phyloP scores from a whole-genome alignment of 2,329 filamentous ascomycete species.

The Thielaviopsis ethacetica region DNA sequence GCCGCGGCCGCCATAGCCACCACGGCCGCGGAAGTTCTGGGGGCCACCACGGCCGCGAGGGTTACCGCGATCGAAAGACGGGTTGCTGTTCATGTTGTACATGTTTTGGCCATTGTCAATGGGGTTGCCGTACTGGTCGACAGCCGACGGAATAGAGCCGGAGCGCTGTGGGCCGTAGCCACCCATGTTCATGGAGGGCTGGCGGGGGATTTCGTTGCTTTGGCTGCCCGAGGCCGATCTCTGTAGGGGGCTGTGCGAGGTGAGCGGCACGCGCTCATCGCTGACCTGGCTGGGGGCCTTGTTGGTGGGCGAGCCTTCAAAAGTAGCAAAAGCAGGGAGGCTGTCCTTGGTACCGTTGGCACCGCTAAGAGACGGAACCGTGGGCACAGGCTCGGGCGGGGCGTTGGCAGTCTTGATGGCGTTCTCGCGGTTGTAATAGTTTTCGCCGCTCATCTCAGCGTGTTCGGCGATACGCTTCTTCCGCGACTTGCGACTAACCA shows the following conservation, averaged over 20 bases:
- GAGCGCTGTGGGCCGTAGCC: constrained; percentile 23
- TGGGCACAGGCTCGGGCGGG: constrained; percentile 39
- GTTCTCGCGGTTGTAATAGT: constrained; percentile 63
- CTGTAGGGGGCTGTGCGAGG: constrained; percentile 44
- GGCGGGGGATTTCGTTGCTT: background rate
- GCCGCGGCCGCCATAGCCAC: constrained; percentile 35
- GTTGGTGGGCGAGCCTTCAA: constrained; percentile 49
- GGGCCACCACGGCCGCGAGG: constrained; percentile 36
- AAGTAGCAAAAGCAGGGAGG: constrained; percentile 43
- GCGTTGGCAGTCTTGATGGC: constrained; percentile 31
- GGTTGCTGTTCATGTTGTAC: constrained; percentile 12
- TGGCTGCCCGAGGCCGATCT: constrained; percentile 24
- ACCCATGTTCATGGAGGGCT: constrained; percentile 17
- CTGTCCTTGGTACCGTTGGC: constrained; percentile 33
- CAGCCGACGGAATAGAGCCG: constrained; percentile 22
- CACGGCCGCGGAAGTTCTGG: constrained; percentile 29
- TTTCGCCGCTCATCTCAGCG: constrained; percentile 91
- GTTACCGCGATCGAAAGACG: constrained; percentile 31
- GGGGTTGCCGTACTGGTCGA: constrained; percentile 51
- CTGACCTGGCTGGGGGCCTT: constrained; percentile 30
- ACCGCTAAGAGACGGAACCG: constrained; percentile 32
- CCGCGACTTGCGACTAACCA: constrained; percentile 83
- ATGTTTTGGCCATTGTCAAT: constrained; percentile 16
- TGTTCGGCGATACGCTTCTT: constrained; percentile 86
- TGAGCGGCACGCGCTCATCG: constrained; percentile 58